Evolutionary conservation across 148 eudicot species (phyloP), one percentile per base, ranked within the genome.

Genomic region (Diospyros lotus): DNA sequence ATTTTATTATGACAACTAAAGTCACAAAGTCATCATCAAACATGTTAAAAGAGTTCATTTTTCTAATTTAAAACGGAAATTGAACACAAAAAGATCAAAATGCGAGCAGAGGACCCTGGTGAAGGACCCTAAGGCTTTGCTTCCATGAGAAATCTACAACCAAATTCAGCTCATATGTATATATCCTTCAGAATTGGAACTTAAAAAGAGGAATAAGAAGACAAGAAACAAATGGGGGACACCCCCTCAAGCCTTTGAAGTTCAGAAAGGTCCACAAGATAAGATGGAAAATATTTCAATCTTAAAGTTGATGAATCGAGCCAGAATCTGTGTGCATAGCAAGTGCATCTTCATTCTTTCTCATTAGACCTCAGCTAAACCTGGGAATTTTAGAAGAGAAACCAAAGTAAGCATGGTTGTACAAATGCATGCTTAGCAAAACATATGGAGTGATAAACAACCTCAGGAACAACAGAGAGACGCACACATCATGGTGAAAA

Each of bases 321-420:
- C 63, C 53, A 44, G 38, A 71, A 43, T 58, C 52, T 42, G 11
- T 53, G 4, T n/a, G 61, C 68, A 52, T 51, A 53, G 18, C 75
- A 28, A 58, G 42, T n/a, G 50, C 73, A 60, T n/a, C 73, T 73
- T 73, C 28, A 62, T 64, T 18, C 13, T 60, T 2, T 73, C 6
- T 61, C 48, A 5, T 9, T 51, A 58, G 59, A 12, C 45, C 17
- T 73, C 55, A 63, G 50, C 77, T 78, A 78, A 68, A 38, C 81
- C 77, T 78, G 69, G 10, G 48, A 52, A 50, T 58, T 53, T 39
- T 4, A 28, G 5, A 43, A 58, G 41, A 51, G 11, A 54, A 3
- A 42, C 52, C 10, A 68, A 43, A 2, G 50, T 52, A 46, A 66
- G 15, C 13, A 41, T 28, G 28, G 28, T 28, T 28, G 14, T 42